Base-by-base conservation (phyloP, 352 stramenopile genomes). In the Phytophthora europaea region DNA sequence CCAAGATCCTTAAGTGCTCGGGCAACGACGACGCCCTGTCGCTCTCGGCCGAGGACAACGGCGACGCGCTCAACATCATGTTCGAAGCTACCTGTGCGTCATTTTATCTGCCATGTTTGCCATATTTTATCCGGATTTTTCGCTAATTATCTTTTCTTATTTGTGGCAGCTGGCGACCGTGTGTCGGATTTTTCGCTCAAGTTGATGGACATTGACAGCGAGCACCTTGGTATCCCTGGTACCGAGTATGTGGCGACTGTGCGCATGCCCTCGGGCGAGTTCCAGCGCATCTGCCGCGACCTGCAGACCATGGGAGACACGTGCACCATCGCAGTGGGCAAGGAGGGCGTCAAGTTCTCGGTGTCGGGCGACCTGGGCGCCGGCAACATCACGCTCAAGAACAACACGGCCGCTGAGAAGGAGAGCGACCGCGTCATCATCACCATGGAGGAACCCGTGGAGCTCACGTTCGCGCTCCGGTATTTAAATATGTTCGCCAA, bases 401-500 rank as follows among this genome's bases (percentile, higher is more conserved):
- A 95, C 80, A 96, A 94, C 78, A 94, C 90, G 65, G 88, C 88
- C 2, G 88, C 88, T 20, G 88, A 95, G 70, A 95, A 97, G 73
- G 89, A 96, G 85, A 88, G 87, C 61, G 89, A 96, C 72, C 89
- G 89, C 59, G 98, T 99, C 45, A 96, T 98, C 72, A 99, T 99
- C 79, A 97, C 98, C 45, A 99, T 99, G 97, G 91, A 99, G 76
- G 97, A 99, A 81, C 97, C 98, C 12, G 98, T 99, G 34, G 97
- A 99, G 83, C 91, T 99, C 55, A 99, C 94, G 67, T 99, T 99
- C 82, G 98, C 98, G 50, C 87, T 99, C 52, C 95, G 98, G 61
- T 99, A 99, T 92, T 92, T 99, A 80, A 99, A 99, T 86, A 98
- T 99, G 84, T 99, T 99, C 79, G 99, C 98, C 60, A 99, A 99